Percentiles rank a stretch among this genome's conserved stretches.
Conservation (phyloP, 108 stramenopile species). For the Nitzschia sp. region DNA sequence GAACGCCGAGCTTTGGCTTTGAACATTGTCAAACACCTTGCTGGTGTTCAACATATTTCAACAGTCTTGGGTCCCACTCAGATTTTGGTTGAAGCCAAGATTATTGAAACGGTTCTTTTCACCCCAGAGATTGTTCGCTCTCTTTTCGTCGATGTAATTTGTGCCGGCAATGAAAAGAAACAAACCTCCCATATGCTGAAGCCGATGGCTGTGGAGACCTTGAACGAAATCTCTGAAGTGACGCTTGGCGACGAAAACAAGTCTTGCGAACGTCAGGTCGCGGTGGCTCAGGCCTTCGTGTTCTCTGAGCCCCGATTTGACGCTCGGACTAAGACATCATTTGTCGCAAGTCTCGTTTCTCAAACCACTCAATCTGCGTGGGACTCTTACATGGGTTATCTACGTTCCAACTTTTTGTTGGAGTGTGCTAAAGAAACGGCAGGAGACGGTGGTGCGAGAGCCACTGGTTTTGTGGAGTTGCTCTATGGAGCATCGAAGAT, state of each 20-base stretch:
- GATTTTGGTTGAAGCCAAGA: constrained; percentile 37
- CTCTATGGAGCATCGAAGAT: constrained; percentile 41
- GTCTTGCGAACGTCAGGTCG: constrained; percentile 38
- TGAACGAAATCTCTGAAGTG: constrained; percentile 19
- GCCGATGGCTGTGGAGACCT: constrained; percentile 40
- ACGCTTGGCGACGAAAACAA: constrained; percentile 20
- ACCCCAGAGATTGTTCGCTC: constrained; percentile 46
- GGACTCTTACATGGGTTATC: constrained; percentile 29
- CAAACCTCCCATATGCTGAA: constrained; percentile 42
- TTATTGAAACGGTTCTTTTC: constrained; percentile 51
- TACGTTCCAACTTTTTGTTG: constrained; percentile 23
- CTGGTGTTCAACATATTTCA: constrained; percentile 52
- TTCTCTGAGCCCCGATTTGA: constrained; percentile 69
- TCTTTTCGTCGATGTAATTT: constrained; percentile 66
- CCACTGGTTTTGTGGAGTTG: constrained; percentile 44
- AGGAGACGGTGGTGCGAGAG: constrained; percentile 33
- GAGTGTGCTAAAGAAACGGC: constrained; percentile 7
- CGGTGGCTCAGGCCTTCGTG: constrained; percentile 56
- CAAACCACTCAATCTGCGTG: constrained; percentile 29
- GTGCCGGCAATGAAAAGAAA: constrained; percentile 41
- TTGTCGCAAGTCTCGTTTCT: constrained; percentile 47
- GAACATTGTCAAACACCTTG: constrained; percentile 42
- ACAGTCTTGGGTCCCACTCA: constrained; percentile 50
- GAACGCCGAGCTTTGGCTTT: constrained; percentile 65
- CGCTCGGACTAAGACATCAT: constrained; percentile 61